Conservation (phyloP, 768 basidiomycete genomes). For the Hypholoma fasciculare region DNA sequence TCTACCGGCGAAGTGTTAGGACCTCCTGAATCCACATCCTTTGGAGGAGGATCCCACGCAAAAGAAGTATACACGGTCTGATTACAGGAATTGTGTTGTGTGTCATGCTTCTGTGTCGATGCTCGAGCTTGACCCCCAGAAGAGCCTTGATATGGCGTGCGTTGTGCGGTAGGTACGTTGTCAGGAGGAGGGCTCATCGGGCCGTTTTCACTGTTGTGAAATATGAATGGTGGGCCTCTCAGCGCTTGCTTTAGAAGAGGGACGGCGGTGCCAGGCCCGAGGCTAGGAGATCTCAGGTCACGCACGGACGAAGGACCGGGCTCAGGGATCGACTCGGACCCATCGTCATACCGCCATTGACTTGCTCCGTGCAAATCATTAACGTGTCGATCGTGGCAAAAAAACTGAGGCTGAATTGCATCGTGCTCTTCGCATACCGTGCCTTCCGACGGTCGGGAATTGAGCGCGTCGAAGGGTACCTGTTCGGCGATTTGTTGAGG, state of each 20-base stretch:
- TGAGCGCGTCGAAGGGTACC: slow-evolving; percentile 19
- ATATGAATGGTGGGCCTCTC: background rate
- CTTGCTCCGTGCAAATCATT: background rate
- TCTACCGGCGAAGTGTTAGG: background rate
- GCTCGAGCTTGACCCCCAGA: too few relatives aligned
- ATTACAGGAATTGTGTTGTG: background rate
- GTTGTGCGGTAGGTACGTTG: background rate
- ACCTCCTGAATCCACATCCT: background rate
- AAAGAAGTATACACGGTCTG: background rate
- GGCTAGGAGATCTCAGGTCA: background rate
- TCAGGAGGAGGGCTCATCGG: background rate
- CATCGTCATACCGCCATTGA: background rate
- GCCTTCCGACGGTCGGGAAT: slow-evolving; percentile 2
- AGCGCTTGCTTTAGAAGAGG: background rate
- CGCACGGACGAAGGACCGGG: background rate
- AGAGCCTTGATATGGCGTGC: too few relatives aligned
- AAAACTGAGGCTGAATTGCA: background rate
- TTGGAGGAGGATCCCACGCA: background rate
- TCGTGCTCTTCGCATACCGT: background rate
- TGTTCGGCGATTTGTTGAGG: slow-evolving; percentile 19
- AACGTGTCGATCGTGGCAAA: background rate
- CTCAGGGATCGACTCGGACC: background rate
- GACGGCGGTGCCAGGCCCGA: background rate
- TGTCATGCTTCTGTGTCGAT: background rate
- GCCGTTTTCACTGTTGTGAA: background rate